Evolutionary conservation across 139 green algal species (phyloP), one percentile per base, ranked within the genome.

Genomic region (Chlorella vulgaris): DNA sequence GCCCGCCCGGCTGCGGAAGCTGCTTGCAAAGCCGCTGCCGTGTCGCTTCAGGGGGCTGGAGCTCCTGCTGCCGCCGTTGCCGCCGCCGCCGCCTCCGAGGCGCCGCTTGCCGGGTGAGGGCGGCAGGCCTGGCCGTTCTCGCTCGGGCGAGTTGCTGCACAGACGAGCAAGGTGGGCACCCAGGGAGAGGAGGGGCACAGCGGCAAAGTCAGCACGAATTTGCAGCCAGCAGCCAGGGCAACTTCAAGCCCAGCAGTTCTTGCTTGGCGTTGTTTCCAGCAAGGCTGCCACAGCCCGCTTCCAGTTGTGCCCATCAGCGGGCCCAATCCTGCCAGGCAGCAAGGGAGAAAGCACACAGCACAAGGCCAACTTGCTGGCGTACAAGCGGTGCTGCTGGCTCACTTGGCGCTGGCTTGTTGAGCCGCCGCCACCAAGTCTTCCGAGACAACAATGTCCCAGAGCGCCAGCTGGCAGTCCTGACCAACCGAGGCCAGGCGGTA

Each of bases 401-500:
- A 79, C 73, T 68, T 79, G 22, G 58, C 73, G 53, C 73, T 79
- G 31, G 55, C 74, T 69, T 69, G 67, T 40, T 51, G 42, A n/a
- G 39, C 67, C 40, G 69, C 77, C 61, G 74, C 69, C 76, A 80
- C 68, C 62, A 62, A 19, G 42, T 91, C 87, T 28, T 90, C 87
- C 29, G 87, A 76, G 22, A 93, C 70, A 7, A 82, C 85, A 29
- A 98, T 47, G 70, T 98, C 95, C 95, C 94, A 98, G 51, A 98
- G 83, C 66, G 91, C 88, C 77, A 97, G 74, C 58, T 88, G 83
- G 39, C 89, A 90, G 87, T 98, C 95, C 85, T 97, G 94, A 1
- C 91, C 94, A 29, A 93, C 91, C 0, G 86, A 93, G 26, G 81
- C 93, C 18, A 98, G 78, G 21, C 92, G 88, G 82, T 98, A 97